Percentiles rank a stretch among this genome's conserved stretches.
Evolutionary conservation across 2,329 filamentous ascomycete species (phyloP).

Genomic region (Aspergillus texensis): DNA sequence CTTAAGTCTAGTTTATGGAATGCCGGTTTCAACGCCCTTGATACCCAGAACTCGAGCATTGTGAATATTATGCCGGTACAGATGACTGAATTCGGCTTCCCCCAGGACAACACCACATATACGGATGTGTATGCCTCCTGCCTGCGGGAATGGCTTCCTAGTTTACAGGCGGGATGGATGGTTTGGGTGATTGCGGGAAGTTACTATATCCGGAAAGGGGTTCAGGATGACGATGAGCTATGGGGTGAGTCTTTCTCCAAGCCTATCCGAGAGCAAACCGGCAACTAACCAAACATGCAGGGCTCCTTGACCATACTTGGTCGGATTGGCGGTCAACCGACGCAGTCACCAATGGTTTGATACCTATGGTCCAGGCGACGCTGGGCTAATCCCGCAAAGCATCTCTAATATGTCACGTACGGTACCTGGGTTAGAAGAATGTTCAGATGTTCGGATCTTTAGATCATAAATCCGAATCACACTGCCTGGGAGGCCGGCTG

Average conservation of each 20-base stretch:
- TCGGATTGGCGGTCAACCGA: constrained; percentile 48
- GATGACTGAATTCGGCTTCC: constrained; percentile 52
- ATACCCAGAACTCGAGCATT: constrained; percentile 29
- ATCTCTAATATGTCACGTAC: neutral
- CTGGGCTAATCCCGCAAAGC: neutral
- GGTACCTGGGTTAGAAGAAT: neutral
- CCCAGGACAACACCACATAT: constrained; percentile 52
- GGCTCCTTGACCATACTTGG: constrained; percentile 59
- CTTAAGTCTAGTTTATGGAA: constrained; percentile 40
- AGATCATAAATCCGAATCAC: neutral
- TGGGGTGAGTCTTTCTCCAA: constrained; percentile 44
- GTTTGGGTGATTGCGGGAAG: constrained; percentile 62
- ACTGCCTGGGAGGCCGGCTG: neutral
- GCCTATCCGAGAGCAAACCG: neutral
- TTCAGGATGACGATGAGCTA: constrained; percentile 59
- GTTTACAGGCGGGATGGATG: constrained; percentile 58
- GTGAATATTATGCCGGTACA: constrained; percentile 45
- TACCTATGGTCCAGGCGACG: neutral
- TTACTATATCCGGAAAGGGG: constrained; percentile 59
- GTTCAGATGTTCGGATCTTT: neutral
- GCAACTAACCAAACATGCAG: constrained; percentile 27
- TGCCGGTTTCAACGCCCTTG: constrained; percentile 47
- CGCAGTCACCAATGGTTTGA: constrained; percentile 18
- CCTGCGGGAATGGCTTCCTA: constrained; percentile 53
- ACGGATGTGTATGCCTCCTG: constrained; percentile 56